Evolutionary conservation across 768 basidiomycete genomes (phyloP).

Genomic region (Leccinum fibrillosum): DNA sequence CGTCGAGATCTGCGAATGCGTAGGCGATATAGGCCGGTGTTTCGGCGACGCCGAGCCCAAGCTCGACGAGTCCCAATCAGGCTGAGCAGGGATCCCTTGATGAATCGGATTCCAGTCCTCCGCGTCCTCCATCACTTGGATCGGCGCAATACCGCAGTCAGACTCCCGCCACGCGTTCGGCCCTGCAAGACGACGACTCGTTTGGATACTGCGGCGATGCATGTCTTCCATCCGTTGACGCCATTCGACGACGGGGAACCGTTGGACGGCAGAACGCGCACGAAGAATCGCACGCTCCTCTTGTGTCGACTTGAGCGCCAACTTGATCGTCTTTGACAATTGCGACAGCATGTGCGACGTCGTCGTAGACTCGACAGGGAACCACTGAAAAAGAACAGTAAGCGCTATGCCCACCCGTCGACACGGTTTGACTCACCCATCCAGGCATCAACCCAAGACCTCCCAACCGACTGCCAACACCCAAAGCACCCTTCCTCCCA

Average conservation of each 20-base stretch:
- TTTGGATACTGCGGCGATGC: conserved; percentile 78
- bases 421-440: conserved; percentile 61
- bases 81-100: conserved; percentile 63
- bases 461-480: conserved; percentile 91
- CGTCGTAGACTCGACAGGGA: conserved; percentile 91
- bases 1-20: conserved; percentile 59
- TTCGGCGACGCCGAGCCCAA: conserved; percentile 35
- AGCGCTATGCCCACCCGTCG: neutral
- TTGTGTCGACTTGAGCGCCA: conserved; percentile 86
- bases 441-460: conserved; percentile 97
- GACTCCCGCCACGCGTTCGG: conserved; percentile 74
- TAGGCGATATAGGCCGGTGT: conserved; percentile 53
- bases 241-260: conserved; percentile 98
- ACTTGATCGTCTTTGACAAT: conserved; percentile 89
- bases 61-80: conserved; percentile 75
- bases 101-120: conserved; percentile 80
- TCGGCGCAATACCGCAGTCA: conserved; percentile 50
- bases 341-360: conserved; percentile 95
- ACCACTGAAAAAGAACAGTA: conserved; percentile 60
- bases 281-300: conserved; percentile 91
- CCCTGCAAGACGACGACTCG: conserved; percentile 67
- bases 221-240: conserved; percentile 94
- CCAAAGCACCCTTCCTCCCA: conserved; percentile 93
- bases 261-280: conserved; percentile 90
- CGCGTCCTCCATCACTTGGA: conserved; percentile 54